A percentile compares a stretch with the other conserved stretches of the same genome.
These are phyloP conservation scores for Colletotrichum cordylinicola DNA, from an alignment of 2,329 filamentous ascomycete genomes.

Conservation along the genomic window DNA sequence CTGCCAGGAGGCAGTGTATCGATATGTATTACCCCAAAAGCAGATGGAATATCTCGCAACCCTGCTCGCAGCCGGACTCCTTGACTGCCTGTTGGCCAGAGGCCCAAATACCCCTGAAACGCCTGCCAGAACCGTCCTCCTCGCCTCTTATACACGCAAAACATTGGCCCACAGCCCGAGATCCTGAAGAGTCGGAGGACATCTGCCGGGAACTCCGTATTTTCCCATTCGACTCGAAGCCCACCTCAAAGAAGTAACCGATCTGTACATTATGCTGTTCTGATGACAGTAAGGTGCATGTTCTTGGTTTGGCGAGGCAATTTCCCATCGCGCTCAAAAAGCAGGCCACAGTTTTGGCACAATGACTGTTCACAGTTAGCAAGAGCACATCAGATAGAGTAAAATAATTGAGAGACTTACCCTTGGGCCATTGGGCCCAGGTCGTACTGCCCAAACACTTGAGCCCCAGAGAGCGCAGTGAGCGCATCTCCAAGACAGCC, in stretches of 20 bases:
- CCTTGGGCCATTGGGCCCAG: slow-evolving; percentile 84
- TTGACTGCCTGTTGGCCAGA: slow-evolving; percentile 11
- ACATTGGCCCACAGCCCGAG: neutral
- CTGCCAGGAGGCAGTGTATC: neutral
- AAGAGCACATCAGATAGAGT: slow-evolving; percentile 25
- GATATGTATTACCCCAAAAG: slow-evolving; percentile 14
- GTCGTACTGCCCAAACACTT: slow-evolving; percentile 92
- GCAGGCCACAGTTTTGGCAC: slow-evolving; percentile 90
- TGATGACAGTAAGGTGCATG: slow-evolving; percentile 21
- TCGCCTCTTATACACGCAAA: slow-evolving; percentile 11
- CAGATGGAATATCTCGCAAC: slow-evolving; percentile 17
- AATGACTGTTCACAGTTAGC: slow-evolving; percentile 65
- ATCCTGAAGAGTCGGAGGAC: slow-evolving; percentile 35
- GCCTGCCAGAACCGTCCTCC: slow-evolving; percentile 7
- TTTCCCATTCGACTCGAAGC: neutral
- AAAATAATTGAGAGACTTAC: slow-evolving; percentile 56
- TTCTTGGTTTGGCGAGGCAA: slow-evolving; percentile 57
- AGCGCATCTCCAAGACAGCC: slow-evolving; percentile 82
- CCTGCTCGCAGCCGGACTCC: slow-evolving; percentile 17
- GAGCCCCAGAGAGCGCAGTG: slow-evolving; percentile 90
- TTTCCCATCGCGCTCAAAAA: slow-evolving; percentile 86
- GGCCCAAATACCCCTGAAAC: slow-evolving; percentile 16
- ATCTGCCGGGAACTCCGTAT: neutral
- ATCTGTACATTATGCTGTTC: slow-evolving; percentile 6
- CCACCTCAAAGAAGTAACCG: neutral